These are phyloP conservation scores for Fremontodendron californicum DNA, from an alignment of 345 rosid species.

Conservation along the genomic window DNA sequence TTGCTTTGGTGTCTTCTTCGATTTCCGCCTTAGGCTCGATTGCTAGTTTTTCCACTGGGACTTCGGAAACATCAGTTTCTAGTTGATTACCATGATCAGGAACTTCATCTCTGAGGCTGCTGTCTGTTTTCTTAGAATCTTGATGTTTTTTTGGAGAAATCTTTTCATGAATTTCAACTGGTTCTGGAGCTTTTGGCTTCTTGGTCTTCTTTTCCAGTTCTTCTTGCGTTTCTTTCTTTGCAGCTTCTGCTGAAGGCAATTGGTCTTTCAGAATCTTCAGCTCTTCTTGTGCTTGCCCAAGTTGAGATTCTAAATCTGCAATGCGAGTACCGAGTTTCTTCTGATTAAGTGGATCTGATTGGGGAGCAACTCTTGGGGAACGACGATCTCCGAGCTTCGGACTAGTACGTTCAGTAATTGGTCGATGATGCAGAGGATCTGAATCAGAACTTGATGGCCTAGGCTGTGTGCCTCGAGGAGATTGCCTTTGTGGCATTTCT, in stretches of 20 bases:
- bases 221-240: conserved; percentile 65
- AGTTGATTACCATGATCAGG: conserved; percentile 34
- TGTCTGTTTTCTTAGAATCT: conserved; percentile 20
- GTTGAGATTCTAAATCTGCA: conserved; percentile 79
- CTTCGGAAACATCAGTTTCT: conserved; percentile 76
- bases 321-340: conserved; percentile 84
- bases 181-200: conserved; percentile 28
- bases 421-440: no score
- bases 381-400: conserved; percentile 65
- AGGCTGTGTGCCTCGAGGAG: conserved; percentile 51
- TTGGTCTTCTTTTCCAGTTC: conserved; percentile 52
- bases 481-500: conserved; percentile 71
- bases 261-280: conserved; percentile 70
- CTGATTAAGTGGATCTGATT: conserved; percentile 49
- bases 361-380: conserved; percentile 63
- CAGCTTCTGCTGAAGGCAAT: conserved; percentile 72
- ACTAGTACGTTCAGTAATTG: conserved; percentile 57
- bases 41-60: conserved; percentile 43
- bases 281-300: conserved; percentile 84
- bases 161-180: conserved; percentile 18
- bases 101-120: conserved; percentile 29
- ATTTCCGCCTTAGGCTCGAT: conserved; percentile 26
- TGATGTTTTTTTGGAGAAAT: conserved; percentile 17
- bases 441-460: conserved; percentile 59
- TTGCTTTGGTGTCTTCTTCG: conserved; percentile 6